Base-by-base conservation (phyloP, 2,329 filamentous ascomycete genomes). In the Exophiala mesophila region DNA sequence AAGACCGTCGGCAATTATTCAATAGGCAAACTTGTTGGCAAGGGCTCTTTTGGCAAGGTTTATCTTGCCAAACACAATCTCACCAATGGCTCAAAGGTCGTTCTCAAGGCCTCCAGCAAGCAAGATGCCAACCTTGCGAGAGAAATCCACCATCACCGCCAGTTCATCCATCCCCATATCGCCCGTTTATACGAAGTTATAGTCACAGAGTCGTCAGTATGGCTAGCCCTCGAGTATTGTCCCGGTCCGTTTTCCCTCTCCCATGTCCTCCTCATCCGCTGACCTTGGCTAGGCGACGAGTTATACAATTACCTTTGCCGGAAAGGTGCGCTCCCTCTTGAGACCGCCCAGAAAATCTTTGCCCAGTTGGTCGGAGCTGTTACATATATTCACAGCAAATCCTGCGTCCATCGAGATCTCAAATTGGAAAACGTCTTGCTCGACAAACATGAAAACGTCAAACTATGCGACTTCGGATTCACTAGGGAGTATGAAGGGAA, bases 1-100 rank as follows among this genome's bases (percentile, higher is more conserved):
- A 83, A 85, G 59, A 87, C 83, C 41, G 92, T 98, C 48, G 92
- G 92, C 56, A 97, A 96, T 70, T 98, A 98, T 66, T 83, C 82
- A 24, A 77, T 98, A 44, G 92, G 92, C 33, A 82, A 82, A 46
- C 73, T 98, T 45, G 95, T 98, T 62, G 92, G 92, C 55, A 98
- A 97, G 63, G 92, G 92, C 44, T 96, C 89, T 52, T 98, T 98
- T 67, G 92, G 92, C 58, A 97, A 96, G 69, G 92, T 98, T 59
- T 98, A 98, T 65, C 76, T 98, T 45, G 92, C 90, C 45, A 81
- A 83, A 33, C 92, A 98, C 67, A 97, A 96, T 66, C 87, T 98
- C 65, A 97, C 88, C 59, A 96, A 96, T 80, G 90, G 89, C 59
- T 95, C 89, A 62, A 97, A 96, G 80, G 88, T 98, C 57, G 92